Base-by-base conservation (phyloP, 2,329 filamentous ascomycete genomes). In the Colletotrichum camelliae region DNA sequence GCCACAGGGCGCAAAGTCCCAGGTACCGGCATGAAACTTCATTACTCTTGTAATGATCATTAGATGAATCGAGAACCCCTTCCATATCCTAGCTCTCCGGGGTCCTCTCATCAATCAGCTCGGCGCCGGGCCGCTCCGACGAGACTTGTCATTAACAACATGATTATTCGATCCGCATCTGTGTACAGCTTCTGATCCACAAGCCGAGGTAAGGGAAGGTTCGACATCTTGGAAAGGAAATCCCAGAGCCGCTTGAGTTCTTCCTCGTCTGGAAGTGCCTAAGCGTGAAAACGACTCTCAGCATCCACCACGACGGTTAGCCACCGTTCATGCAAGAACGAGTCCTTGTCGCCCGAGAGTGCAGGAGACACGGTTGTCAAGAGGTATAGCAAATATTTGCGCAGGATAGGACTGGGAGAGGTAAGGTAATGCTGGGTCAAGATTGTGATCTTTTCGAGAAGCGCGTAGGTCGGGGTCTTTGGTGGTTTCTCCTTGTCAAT, bases 381-480 rank as follows among this genome's bases (percentile, higher is more conserved):
- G 7, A 98, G 91, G 18, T 92, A 90, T 12, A 99, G 91, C 5
- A 99, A 89, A 1, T 94, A 95, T 35, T 92, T 92, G 55, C 96
- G 93, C 10, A 99, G 89, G 13, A 91, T 91, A 0, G 96, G 92
- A 0, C 95, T 96, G 0, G 95, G 93, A 0, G 95, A 96, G 7
- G 96, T 96, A 13, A 99, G 90, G 83, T 98, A 97, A 82, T 98
- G 93, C 81, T 98, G 96, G 7, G 96, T 96, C 1, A 98, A 91
- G 65, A 91, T 91, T 29, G 96, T 92, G 72, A 99, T 97, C 73
- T 93, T 93, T 39, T 95, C 89, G 5, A 98, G 91, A 13, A 98
- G 89, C n/a, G 89, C 89, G 83, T 97, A 97, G 0, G 94, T 95
- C 78, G 94, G 94, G 61, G 94, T 94, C 43, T 93, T 93, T n/a